These are phyloP conservation scores for Diplotaxis tenuifolia DNA, from an alignment of 345 rosid genomes.

Conservation along the genomic window DNA sequence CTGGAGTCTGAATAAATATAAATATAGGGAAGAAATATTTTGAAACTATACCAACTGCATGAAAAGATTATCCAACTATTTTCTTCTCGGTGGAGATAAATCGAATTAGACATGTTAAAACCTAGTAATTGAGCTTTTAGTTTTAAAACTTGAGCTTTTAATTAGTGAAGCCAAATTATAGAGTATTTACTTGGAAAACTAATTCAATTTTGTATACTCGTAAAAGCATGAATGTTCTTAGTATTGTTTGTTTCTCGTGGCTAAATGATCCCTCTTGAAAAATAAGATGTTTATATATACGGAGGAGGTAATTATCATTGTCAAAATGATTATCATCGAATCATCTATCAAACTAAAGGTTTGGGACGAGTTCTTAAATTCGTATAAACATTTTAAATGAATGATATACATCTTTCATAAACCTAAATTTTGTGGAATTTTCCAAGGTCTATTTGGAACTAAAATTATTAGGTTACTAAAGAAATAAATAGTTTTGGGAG, in stretches of 20 bases:
- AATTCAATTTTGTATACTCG: background rate
- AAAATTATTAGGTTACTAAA: background rate
- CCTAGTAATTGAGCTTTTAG: background rate
- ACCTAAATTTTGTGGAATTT: background rate
- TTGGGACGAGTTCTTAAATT: background rate
- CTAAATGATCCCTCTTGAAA: background rate
- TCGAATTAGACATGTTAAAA: background rate
- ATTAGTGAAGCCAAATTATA: background rate
- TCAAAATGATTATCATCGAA: background rate
- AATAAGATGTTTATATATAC: background rate
- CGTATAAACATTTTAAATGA: background rate
- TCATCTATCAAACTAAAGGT: background rate
- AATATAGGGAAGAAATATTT: background rate
- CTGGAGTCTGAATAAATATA: slow-evolving; percentile 22
- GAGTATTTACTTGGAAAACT: background rate
- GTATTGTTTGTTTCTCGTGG: background rate
- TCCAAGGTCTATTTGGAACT: background rate
- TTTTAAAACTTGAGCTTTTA: background rate
- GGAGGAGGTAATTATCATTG: background rate
- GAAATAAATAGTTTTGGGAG: background rate
- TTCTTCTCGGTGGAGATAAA: background rate
- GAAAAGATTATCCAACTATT: background rate
- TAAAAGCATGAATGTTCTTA: background rate
- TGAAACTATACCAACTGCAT: background rate
- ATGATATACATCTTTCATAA: background rate